These are phyloP conservation scores for Eremothecium sinecaudum DNA, from an alignment of 1,139 yeast genomes.

Conservation along the genomic window DNA sequence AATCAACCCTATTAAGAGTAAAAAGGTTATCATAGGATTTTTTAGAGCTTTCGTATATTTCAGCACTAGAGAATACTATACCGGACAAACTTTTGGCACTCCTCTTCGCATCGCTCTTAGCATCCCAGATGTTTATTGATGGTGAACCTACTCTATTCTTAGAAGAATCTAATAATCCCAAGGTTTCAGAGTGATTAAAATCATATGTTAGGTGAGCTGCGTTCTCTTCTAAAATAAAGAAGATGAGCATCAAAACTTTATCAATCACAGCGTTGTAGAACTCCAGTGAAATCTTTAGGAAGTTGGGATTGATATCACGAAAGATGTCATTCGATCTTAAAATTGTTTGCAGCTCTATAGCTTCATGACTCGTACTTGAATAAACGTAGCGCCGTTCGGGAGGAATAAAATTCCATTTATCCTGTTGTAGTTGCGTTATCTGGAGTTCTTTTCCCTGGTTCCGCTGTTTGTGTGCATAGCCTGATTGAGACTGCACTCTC, in stretches of 20 bases:
- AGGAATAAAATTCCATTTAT: not conserved
- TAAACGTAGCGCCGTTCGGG: not conserved
- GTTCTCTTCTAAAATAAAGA: slow-evolving; percentile 26
- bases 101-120: not conserved
- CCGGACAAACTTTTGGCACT: not conserved
- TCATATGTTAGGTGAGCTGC: slow-evolving; percentile 20
- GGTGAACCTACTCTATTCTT: not conserved
- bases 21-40: slow-evolving; percentile 9
- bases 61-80: not conserved
- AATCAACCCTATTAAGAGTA: slow-evolving; percentile 35
- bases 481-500: slow-evolving; percentile 17
- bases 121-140: not conserved
- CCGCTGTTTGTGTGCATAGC: slow-evolving; percentile 14
- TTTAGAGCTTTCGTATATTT: not conserved
- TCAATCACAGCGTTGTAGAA: slow-evolving; percentile 37
- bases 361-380: slow-evolving; percentile 11
- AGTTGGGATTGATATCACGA: slow-evolving; percentile 23
- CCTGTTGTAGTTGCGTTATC: not conserved
- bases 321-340: slow-evolving; percentile 14
- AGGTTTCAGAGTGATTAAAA: too few species aligned
- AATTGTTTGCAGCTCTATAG: slow-evolving; percentile 12
- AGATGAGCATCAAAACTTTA: slow-evolving; percentile 30
- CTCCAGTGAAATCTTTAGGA: slow-evolving; percentile 34
- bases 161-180: not conserved
- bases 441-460: not conserved